phyloP scores from a whole-genome alignment of 768 basidiomycete species.

The Pleurotus cornucopiae region DNA sequence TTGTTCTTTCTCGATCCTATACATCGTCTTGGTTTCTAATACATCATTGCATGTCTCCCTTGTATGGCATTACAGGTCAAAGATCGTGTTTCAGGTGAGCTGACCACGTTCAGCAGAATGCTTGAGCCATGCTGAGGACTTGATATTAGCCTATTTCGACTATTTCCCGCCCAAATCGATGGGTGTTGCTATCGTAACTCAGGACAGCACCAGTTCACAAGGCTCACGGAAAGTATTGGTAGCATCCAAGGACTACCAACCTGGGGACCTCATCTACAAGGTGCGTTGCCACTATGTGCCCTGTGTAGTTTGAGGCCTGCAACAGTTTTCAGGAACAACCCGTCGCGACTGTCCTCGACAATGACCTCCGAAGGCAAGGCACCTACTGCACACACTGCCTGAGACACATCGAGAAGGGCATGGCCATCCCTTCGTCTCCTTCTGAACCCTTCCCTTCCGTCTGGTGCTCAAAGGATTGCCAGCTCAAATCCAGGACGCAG shows the following conservation, averaged over 20 bases:
- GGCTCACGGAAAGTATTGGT: conserved; percentile 50
- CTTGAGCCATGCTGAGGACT: conserved; percentile 9
- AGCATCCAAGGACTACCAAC: conserved; percentile 60
- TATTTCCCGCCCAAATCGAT: conserved; percentile 69
- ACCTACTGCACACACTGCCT: conserved; percentile 75
- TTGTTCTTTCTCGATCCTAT: conserved; percentile 19
- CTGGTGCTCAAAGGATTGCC: conserved; percentile 75
- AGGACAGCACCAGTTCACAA: conserved; percentile 20
- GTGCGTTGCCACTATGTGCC: conserved; percentile 27
- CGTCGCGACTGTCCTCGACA: conserved; percentile 65
- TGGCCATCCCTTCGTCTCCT: conserved; percentile 36
- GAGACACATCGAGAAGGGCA: conserved; percentile 44
- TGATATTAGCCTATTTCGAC: conserved; percentile 64
- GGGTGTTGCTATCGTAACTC: conserved; percentile 47
- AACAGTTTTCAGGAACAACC: conserved; percentile 60
- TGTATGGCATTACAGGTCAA: conserved; percentile 46
- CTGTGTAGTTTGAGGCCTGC: background rate
- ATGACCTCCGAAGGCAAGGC: conserved; percentile 63
- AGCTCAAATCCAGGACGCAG: conserved; percentile 47
- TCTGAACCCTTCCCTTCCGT: conserved; percentile 51
- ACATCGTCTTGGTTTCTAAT: conserved; percentile 48
- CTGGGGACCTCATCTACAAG: conserved; percentile 77
- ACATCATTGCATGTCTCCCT: conserved; percentile 29
- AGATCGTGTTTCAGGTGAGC: conserved; percentile 73
- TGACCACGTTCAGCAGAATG: background rate